A percentile compares a stretch with the other conserved stretches of the same genome.
phyloP scores from a whole-genome alignment of 495 filamentous ascomycete species.

The Penicillium antarcticum region DNA sequence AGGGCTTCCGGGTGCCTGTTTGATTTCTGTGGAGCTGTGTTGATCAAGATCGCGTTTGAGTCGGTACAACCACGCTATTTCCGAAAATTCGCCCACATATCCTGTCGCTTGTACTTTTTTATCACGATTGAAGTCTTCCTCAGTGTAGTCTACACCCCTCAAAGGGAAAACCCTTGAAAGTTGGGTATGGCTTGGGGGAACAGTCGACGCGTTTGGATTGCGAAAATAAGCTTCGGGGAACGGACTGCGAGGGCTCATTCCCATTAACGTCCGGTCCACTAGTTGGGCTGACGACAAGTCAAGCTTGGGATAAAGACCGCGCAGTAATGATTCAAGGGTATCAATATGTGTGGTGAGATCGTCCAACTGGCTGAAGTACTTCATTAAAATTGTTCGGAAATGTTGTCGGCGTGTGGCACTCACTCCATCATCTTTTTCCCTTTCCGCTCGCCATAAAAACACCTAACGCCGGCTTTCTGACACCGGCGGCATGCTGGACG shows the following conservation, averaged over 20 bases:
- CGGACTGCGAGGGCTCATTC: not conserved
- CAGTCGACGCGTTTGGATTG: not conserved
- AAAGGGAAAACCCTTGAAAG: no score
- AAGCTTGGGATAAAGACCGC: conserved; percentile 34
- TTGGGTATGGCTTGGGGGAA: conserved; percentile 2
- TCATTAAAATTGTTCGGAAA: conserved; percentile 21
- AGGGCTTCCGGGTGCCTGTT: conserved; percentile 19
- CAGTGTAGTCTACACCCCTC: conserved; percentile 49
- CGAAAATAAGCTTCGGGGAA: not conserved
- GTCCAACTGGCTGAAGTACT: conserved; percentile 33
- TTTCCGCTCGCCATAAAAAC: conserved; percentile 57
- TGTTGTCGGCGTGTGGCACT: conserved; percentile 20
- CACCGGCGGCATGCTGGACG: conserved; percentile 57
- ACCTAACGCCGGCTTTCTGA: conserved; percentile 45
- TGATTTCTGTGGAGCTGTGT: conserved; percentile 6
- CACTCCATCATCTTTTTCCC: conserved; percentile 56
- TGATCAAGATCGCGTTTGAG: conserved; percentile 36
- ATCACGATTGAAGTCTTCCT: conserved; percentile 57
- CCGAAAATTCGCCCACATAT: conserved; percentile 62
- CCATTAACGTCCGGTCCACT: conserved; percentile 32
- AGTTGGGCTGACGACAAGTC: conserved; percentile 27
- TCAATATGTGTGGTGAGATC: conserved; percentile 36
- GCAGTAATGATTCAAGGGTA: conserved; percentile 33
- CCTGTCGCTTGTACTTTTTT: conserved; percentile 50
- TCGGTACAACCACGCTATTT: conserved; percentile 58